Evolutionary conservation across 1,139 yeast genomes (phyloP), one percentile per base, ranked within the genome.

Genomic region (Lodderomyces parapsilosis): DNA sequence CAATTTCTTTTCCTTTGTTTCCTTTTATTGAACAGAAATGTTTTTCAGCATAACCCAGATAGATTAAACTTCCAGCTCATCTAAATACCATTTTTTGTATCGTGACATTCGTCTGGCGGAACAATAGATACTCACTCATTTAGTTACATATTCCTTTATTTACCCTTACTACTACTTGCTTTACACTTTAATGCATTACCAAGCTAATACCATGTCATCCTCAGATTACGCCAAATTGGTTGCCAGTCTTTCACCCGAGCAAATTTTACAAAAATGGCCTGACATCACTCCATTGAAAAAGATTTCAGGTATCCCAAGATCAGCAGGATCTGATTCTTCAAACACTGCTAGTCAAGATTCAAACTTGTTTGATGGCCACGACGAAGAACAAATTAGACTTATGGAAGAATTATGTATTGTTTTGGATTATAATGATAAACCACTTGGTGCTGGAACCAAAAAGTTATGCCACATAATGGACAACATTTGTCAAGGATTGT

Each of bases 331-430:
- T 20, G 52, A 50, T 14, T 44, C 55, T 8, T 35, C 43, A 2
- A 25, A 31, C n/a, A 36, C 27, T 4, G 38, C 48, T 14, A 17
- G 31, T 28, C 45, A 58, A 9, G 60, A 58, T 18, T 41, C 52
- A 6, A 62, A 57, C 14, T 65, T 86, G 25, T 86, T 90, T 52
- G 75, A 74, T 8, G 98, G 97, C 18, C 95, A 90, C 55, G 96
- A 93, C 61, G 86, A 84, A 58, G 98, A 91, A 62, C 99, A 93
- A 66, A 89, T 93, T 64, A 79, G 82, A 58, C 75, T 93, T 52
- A 93, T 94, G 99, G 96, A 90, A 55, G 99, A 93, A 65, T 83
- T 91, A 51, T 93, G 99, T 66, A 90, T 93, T 51, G 96, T 93
- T 3, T 74, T 91, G 51, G 96, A 93, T 63, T 83, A 86, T 70